phyloP scores from a whole-genome alignment of 495 filamentous ascomycete genomes.

The Xylaria intraflava region DNA sequence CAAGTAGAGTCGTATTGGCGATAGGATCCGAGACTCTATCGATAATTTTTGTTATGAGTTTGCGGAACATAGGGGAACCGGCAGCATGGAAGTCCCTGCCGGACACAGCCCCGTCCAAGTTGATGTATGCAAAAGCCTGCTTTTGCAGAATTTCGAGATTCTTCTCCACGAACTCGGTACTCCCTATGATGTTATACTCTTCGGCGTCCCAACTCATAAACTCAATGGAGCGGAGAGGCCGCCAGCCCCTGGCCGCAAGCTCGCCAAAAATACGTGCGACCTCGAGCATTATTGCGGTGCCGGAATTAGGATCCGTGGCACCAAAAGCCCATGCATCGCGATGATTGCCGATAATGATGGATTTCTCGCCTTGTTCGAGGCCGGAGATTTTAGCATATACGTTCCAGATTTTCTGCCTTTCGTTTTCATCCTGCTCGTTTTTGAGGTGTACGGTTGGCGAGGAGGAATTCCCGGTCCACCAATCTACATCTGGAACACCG shows the following conservation, averaged over 20 bases:
- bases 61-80: constrained; percentile 71
- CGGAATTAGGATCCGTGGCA: constrained; percentile 75
- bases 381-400: constrained; percentile 75
- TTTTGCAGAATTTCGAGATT: constrained; percentile 68
- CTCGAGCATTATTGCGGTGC: constrained; percentile 87
- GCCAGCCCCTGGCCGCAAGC: constrained; percentile 69
- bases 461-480: constrained; percentile 74
- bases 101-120: constrained; percentile 79
- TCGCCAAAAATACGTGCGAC: constrained; percentile 76
- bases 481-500: constrained; percentile 62
- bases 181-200: constrained; percentile 90
- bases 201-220: constrained; percentile 94
- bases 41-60: constrained; percentile 63
- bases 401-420: constrained; percentile 84
- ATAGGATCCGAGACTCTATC: constrained; percentile 65
- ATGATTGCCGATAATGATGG: constrained; percentile 87
- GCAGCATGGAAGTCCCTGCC: constrained; percentile 68
- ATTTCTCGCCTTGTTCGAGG: constrained; percentile 75
- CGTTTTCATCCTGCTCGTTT: constrained; percentile 80
- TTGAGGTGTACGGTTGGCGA: constrained; percentile 77
- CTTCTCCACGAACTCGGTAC: constrained; percentile 92
- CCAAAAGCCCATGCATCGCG: constrained; percentile 92
- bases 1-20: constrained; percentile 63
- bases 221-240: constrained; percentile 84
- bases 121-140: constrained; percentile 79